Base-by-base conservation (phyloP, 2,329 filamentous ascomycete genomes). In the Aspergillus niger region DNA sequence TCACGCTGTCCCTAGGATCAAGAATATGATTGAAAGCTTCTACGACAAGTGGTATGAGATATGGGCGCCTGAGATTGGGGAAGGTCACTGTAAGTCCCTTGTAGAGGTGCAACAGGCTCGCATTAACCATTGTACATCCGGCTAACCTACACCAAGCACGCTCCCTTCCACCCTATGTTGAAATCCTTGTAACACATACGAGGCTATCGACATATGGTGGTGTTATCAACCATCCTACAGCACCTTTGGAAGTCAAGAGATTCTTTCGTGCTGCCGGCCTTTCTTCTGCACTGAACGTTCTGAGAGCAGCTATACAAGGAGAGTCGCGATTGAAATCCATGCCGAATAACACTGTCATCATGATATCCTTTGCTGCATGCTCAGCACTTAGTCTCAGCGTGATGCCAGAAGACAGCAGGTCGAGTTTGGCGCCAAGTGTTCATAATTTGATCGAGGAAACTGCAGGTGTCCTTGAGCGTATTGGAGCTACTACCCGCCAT, bases 281-380 rank as follows among this genome's bases (percentile, higher is more conserved):
- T 0, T 90, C 89, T 0, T 89, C 89, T 0, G 88, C 89, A 0
- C 75, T 91, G n/a, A 91, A 90, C 60, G 89, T 91, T 4, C 85
- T 91, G 80, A 85, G 89, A 22, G 87, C 87, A 1, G 89, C 89
- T 0, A 89, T 91, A 5, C 89, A 91, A 72, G 89, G 89, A 36
- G 89, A 91, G 69, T 79, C 82, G 0, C 84, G 88, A 62, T 80
- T 91, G 0, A 86, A 86, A 58, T 91, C 89, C 0, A 91, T 91
- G 89, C 89, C 89, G 0, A 91, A 91, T 73, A 91, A 91, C 66
- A 91, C 89, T 0, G 85, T 89, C 58, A 90, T 91, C 64, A 91
- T 91, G 89, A 90, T 91, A 11, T 89, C 88, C 1, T 91, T 91
- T 64, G 89, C 89, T 0, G 87, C 87, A 4, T 89, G 86, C 67